Evolutionary conservation across 1,284 basidiomycete genomes (phyloP).

Genomic region (Ceratobasidium papillatum): DNA sequence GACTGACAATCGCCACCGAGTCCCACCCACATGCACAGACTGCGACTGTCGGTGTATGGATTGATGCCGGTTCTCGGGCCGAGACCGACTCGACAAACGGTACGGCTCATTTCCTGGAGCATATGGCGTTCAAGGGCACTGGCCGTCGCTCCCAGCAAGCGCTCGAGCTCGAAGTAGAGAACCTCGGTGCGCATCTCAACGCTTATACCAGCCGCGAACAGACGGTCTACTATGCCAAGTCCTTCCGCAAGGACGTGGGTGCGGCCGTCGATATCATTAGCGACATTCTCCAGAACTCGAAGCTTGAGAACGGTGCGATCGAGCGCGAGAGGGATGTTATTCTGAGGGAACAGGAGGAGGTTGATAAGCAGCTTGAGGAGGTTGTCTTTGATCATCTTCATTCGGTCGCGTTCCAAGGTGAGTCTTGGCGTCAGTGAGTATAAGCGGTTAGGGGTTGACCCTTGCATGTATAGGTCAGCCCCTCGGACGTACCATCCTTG

Average conservation of each 20-base stretch:
- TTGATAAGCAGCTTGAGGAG: slow-evolving; percentile 98
- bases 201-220: slow-evolving; percentile 99
- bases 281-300: slow-evolving; percentile 98
- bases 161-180: slow-evolving; percentile 98
- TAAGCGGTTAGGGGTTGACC: slow-evolving; percentile 39
- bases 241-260: slow-evolving; percentile 95
- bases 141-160: slow-evolving; percentile 87
- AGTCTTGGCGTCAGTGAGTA: slow-evolving; percentile 47
- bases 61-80: slow-evolving; percentile 96
- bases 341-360: slow-evolving; percentile 97
- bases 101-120: slow-evolving; percentile 98
- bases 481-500: slow-evolving; percentile 96
- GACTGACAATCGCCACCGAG: slow-evolving; percentile 92
- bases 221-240: slow-evolving; percentile 99
- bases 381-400: slow-evolving; percentile 99
- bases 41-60: slow-evolving; percentile 98
- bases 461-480: slow-evolving; percentile 71
- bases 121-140: slow-evolving; percentile 98
- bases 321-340: slow-evolving; percentile 98
- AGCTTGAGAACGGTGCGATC: slow-evolving; percentile 87
- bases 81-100: slow-evolving; percentile 95
- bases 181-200: slow-evolving; percentile 96
- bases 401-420: slow-evolving; percentile 94
- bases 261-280: slow-evolving; percentile 96
- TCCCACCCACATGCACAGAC: slow-evolving; percentile 94